Percentiles rank a stretch among this genome's conserved stretches.
Evolutionary conservation across 169 alveolate genomes (phyloP).

Genomic region (Cryptosporidium bovis): DNA sequence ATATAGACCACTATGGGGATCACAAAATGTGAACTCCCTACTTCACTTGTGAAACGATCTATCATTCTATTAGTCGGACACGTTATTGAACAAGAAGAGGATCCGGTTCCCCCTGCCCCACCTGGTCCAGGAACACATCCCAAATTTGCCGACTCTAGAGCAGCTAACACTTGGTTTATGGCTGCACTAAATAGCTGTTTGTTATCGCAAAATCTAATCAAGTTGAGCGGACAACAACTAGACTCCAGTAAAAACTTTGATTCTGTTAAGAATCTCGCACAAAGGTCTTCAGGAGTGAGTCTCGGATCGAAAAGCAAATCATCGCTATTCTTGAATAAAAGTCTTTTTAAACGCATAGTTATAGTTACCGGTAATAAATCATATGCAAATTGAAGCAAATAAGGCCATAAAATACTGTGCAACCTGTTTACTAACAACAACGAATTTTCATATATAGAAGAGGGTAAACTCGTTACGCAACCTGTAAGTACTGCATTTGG

Average conservation of each 20-base stretch:
- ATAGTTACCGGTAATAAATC: conserved; percentile 53
- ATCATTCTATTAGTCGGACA: conserved; percentile 42
- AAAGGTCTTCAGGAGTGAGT: conserved; percentile 61
- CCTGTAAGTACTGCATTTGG: neutral
- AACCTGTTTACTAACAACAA: conserved; percentile 17
- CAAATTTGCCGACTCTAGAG: conserved; percentile 5
- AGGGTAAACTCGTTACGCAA: neutral
- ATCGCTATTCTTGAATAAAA: conserved; percentile 27
- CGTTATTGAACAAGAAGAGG: conserved; percentile 23
- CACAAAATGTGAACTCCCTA: conserved; percentile 45
- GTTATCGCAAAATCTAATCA: conserved; percentile 55
- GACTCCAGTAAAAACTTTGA: conserved; percentile 56
- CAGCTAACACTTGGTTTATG: conserved; percentile 27
- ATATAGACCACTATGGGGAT: conserved; percentile 42
- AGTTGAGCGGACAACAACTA: conserved; percentile 55
- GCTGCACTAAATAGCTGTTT: conserved; percentile 53
- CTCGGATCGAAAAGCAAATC: conserved; percentile 56
- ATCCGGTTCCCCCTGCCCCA: conserved; percentile 1
- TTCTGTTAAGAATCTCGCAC: conserved; percentile 59
- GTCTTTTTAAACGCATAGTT: conserved; percentile 29
- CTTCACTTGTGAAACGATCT: conserved; percentile 24
- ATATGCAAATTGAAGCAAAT: conserved; percentile 40
- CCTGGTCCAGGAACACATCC: neutral
- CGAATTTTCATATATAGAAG: conserved; percentile 9
- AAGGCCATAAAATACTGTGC: conserved; percentile 29